phyloP scores from a whole-genome alignment of 2,329 filamentous ascomycete species.

The Diaporthe sp. region DNA sequence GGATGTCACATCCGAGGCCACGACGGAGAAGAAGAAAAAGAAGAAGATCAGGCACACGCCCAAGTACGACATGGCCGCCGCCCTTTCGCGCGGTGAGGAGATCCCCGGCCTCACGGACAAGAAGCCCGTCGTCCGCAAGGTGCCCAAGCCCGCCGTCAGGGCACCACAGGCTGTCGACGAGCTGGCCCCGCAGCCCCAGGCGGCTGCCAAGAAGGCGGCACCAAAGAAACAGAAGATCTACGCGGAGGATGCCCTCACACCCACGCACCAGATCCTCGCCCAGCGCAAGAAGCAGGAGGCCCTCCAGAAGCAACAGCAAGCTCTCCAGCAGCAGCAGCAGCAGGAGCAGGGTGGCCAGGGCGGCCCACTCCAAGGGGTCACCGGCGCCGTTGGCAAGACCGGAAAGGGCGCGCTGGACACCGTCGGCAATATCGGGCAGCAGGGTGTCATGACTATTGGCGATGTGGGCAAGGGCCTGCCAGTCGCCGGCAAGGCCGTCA shows the following conservation, averaged over 20 bases:
- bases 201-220: constrained; percentile 18
- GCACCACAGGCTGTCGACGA: constrained; percentile 23
- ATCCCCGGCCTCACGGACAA: constrained; percentile 32
- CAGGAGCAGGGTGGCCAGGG: constrained; percentile 5
- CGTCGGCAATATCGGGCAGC: constrained; percentile 27
- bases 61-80: constrained; percentile 32
- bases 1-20: constrained; percentile 19
- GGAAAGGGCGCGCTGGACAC: constrained; percentile 23
- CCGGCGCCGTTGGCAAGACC: neutral
- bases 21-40: constrained; percentile 35
- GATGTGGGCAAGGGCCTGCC: constrained; percentile 30
- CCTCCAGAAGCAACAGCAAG: constrained; percentile 14
- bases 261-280: constrained; percentile 31
- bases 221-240: constrained; percentile 34
- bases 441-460: constrained; percentile 29
- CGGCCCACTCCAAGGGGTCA: neutral
- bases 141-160: constrained; percentile 22
- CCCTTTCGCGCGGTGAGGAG: constrained; percentile 32
- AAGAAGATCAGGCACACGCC: constrained; percentile 33
- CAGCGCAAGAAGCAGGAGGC: constrained; percentile 30
- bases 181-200: constrained; percentile 16
- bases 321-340: constrained; percentile 3
- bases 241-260: constrained; percentile 23
- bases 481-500: constrained; percentile 30
- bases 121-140: constrained; percentile 23